These are phyloP conservation scores for Kodamaea sp. DNA, from an alignment of 1,139 yeast genomes.

Conservation along the genomic window DNA sequence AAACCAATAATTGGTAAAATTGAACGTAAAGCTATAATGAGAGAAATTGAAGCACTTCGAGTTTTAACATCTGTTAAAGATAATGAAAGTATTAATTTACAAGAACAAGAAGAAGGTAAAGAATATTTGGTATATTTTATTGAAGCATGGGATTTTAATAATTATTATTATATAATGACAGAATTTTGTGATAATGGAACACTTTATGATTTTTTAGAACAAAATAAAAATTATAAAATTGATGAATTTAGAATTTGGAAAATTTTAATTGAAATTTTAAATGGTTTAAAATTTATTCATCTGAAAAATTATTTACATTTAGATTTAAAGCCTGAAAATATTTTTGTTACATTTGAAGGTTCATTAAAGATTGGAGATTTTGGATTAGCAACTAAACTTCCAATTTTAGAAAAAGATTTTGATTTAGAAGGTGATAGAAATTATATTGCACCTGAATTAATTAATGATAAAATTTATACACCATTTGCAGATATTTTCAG, in stretches of 20 bases:
- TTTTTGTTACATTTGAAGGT: slow-evolving; percentile 93
- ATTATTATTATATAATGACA: slow-evolving; percentile 84
- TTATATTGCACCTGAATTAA: slow-evolving; percentile 95
- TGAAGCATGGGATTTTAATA: slow-evolving; percentile 81
- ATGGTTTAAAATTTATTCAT: slow-evolving; percentile 81
- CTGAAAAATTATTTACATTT: slow-evolving; percentile 72
- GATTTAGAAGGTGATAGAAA: slow-evolving; percentile 97
- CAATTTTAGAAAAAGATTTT: slow-evolving; percentile 53
- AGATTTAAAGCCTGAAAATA: slow-evolving; percentile 92
- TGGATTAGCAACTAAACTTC: slow-evolving; percentile 55
- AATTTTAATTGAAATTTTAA: slow-evolving; percentile 74
- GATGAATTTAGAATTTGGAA: slow-evolving; percentile 99
- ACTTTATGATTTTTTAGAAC: slow-evolving; percentile 72
- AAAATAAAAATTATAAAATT: slow-evolving; percentile 66
- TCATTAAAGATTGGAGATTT: slow-evolving; percentile 82
- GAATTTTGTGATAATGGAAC: slow-evolving; percentile 96
- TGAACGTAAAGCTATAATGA: slow-evolving; percentile 33
- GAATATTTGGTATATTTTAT: slow-evolving; percentile 76
- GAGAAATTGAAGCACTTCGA: slow-evolving; percentile 46
- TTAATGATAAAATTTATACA: slow-evolving; percentile 76
- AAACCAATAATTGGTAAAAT: slow-evolving; percentile 42
- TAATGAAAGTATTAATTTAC: slow-evolving; percentile 29
- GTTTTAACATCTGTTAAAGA: slow-evolving; percentile 41
- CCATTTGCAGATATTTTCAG: slow-evolving; percentile 95
- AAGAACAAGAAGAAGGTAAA: slow-evolving; percentile 68